Conservation (phyloP, 352 stramenopile species). For the Globisporangium acanthophoron region DNA sequence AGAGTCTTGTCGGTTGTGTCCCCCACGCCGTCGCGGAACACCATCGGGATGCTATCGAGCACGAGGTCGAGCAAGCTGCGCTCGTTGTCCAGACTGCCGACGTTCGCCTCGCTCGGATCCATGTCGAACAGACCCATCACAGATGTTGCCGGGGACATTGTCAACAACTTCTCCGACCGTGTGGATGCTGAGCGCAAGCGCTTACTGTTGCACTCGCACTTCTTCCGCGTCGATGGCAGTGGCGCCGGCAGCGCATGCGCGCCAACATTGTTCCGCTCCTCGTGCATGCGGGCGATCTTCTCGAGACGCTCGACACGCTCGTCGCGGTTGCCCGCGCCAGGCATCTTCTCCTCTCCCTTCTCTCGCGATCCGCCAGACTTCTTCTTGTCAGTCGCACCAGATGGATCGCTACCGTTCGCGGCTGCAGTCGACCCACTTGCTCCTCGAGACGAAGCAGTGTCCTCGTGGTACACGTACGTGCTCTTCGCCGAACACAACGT, state of each 20-base stretch:
- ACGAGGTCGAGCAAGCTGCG: conserved; percentile 73
- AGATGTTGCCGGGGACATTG: conserved; percentile 30
- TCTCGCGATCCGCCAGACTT: conserved; percentile 10
- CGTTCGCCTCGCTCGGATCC: conserved; percentile 58
- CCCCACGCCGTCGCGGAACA: conserved; percentile 80
- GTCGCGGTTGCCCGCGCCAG: conserved; percentile 50
- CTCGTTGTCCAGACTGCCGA: conserved; percentile 77
- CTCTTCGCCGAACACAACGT: conserved; percentile 62
- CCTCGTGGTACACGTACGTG: conserved; percentile 76
- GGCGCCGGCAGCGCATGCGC: conserved; percentile 14
- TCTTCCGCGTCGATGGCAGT: conserved; percentile 1
- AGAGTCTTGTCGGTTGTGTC: conserved; percentile 86
- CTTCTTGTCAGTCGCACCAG: conserved; percentile 39
- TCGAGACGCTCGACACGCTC: conserved; percentile 67
- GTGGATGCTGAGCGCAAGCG: conserved; percentile 20
- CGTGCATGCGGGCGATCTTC: conserved; percentile 51
- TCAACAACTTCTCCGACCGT: conserved; percentile 14
- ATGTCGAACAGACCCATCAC: conserved; percentile 81
- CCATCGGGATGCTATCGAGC: conserved; percentile 81
- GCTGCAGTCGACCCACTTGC: neutral
- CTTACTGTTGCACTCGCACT: conserved; percentile 17
- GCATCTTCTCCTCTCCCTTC: conserved; percentile 68
- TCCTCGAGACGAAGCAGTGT: conserved; percentile 11
- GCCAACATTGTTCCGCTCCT: conserved; percentile 61
- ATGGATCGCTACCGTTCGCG: neutral